Evolutionary conservation across 1,139 yeast genomes (phyloP).

Genomic region (Tardiomyces depauwii): DNA sequence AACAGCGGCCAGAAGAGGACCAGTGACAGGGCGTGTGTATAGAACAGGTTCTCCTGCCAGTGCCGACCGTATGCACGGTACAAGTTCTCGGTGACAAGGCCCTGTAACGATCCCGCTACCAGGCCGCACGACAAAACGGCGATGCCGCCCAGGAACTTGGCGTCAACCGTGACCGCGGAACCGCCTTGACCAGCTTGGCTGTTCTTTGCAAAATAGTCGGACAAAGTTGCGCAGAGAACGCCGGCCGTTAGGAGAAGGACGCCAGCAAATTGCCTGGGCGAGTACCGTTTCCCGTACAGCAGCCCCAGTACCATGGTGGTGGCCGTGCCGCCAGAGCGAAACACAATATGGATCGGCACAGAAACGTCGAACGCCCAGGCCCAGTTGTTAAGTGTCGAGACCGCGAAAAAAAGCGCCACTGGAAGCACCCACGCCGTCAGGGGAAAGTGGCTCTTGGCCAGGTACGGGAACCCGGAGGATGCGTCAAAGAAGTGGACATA

Average conservation of each 20-base stretch:
- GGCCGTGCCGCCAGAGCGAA: constrained; percentile 56
- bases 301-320: constrained; percentile 50
- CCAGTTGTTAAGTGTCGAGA: constrained; percentile 46
- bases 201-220: constrained; percentile 2
- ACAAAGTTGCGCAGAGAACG: constrained; percentile 39
- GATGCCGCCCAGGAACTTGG: constrained; percentile 33
- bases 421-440: constrained; percentile 36
- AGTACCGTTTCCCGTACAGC: constrained; percentile 36
- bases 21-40: constrained; percentile 44
- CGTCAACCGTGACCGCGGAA: neutral
- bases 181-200: neutral
- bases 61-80: constrained; percentile 37
- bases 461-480: constrained; percentile 19
- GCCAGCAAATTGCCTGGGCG: constrained; percentile 36
- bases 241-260: constrained; percentile 47
- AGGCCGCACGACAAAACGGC: constrained; percentile 36
- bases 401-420: constrained; percentile 40
- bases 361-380: constrained; percentile 50
- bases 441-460: constrained; percentile 30
- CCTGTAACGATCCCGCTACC: constrained; percentile 41
- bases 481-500: constrained; percentile 28
- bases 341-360: constrained; percentile 56
- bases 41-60: constrained; percentile 59
- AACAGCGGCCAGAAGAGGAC: constrained; percentile 39
- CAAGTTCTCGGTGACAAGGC: constrained; percentile 43